A percentile compares a stretch with the other conserved stretches of the same genome.
Evolutionary conservation across 2,329 filamentous ascomycete species (phyloP).

Genomic region (Diaporthe longicolla): DNA sequence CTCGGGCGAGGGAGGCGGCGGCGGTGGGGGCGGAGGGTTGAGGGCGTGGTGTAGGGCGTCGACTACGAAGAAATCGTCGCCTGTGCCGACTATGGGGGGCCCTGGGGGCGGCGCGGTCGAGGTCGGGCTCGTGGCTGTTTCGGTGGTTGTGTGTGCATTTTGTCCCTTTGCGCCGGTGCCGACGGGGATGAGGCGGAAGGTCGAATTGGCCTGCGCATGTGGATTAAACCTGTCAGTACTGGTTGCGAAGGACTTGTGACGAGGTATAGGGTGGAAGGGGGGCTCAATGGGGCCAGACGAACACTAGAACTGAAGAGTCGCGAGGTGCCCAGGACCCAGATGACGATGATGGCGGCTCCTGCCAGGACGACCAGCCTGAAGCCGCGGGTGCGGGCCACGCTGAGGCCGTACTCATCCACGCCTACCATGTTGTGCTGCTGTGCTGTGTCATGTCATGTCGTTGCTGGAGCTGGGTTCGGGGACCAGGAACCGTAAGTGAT

Average conservation of each 20-base stretch:
- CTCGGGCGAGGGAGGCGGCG: slow-evolving; percentile 28
- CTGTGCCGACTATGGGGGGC: slow-evolving; percentile 31
- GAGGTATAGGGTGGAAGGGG: background rate
- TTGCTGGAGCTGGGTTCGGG: background rate
- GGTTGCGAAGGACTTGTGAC: background rate
- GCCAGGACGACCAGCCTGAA: slow-evolving; percentile 37
- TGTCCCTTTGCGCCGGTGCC: slow-evolving; percentile 10
- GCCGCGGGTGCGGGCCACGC: slow-evolving; percentile 35
- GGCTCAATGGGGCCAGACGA: background rate
- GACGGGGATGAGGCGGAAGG: slow-evolving; percentile 39
- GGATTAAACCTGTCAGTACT: background rate
- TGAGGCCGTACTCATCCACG: slow-evolving; percentile 34
- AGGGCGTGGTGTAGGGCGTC: slow-evolving; percentile 38
- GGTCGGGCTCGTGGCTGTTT: background rate
- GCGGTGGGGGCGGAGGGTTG: slow-evolving; percentile 38
- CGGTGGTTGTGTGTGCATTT: background rate
- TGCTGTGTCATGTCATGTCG: slow-evolving; percentile 16
- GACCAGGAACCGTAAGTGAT: background rate
- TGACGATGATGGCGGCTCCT: slow-evolving; percentile 35
- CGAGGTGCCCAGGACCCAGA: slow-evolving; percentile 38
- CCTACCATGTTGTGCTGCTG: slow-evolving; percentile 36
- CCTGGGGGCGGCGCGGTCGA: slow-evolving; percentile 6
- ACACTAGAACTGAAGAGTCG: slow-evolving; percentile 35
- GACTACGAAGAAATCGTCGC: slow-evolving; percentile 40
- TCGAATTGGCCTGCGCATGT: slow-evolving; percentile 34